Conservation (phyloP, 495 filamentous ascomycete species). For the Penicillium lividum region DNA sequence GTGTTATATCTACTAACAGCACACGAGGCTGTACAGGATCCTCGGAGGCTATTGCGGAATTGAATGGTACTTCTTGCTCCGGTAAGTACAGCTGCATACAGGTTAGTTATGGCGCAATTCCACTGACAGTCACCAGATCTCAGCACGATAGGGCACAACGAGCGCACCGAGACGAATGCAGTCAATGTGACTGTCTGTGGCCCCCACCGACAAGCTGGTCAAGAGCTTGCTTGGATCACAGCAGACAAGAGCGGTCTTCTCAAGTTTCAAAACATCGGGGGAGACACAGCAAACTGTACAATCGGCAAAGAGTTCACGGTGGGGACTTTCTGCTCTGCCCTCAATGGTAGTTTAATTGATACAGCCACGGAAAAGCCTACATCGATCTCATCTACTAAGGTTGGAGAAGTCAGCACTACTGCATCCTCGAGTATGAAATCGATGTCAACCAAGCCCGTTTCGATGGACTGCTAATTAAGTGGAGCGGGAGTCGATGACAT, state of each 20-base stretch:
- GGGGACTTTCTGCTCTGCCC: not conserved
- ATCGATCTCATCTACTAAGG: slow-evolving; percentile 1
- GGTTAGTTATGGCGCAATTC: not conserved
- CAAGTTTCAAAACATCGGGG: not conserved
- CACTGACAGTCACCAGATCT: not conserved
- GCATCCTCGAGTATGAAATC: not conserved
- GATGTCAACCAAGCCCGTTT: not conserved
- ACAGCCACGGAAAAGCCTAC: not conserved
- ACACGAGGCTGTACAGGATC: not conserved
- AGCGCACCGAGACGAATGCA: not conserved
- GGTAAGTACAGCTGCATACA: not conserved
- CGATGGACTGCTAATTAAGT: not conserved
- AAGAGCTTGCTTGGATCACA: slow-evolving; percentile 1
- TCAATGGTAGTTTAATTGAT: not conserved
- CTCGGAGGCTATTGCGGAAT: not conserved
- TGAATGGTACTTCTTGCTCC: not conserved
- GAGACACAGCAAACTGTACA: not conserved
- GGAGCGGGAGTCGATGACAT: not conserved
- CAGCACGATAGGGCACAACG: not conserved
- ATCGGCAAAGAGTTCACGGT: not conserved
- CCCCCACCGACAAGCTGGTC: not conserved
- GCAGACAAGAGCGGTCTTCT: not conserved
- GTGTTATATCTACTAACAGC: not conserved
- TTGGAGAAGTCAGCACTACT: not conserved
- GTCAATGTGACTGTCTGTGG: not conserved